Evolutionary conservation across 176 grass and related monocot genomes (phyloP), one percentile per base, ranked within the genome.

Genomic region (Secale cereale): DNA sequence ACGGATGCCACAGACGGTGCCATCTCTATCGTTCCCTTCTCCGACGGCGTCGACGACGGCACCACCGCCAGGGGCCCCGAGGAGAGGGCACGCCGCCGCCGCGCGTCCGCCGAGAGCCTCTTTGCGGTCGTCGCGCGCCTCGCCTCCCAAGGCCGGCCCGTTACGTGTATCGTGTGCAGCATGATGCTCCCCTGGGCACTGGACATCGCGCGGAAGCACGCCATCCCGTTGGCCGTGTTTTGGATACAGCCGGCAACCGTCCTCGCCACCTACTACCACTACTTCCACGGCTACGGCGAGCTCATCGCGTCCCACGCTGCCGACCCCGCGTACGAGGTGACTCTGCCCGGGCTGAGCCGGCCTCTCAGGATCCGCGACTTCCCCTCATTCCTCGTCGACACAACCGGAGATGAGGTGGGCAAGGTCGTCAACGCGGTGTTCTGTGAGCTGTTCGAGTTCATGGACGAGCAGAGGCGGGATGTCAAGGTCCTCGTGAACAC

Each of bases 201-300:
- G 14, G 50, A 87, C 5, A 84, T 92, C 26, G 91, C 87, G 8
- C 87, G 68, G 5, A 62, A 76, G 77, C 63, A 81, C 13, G 32
- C 7, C 54, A 63, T 92, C 54, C 91, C 84, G 6, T 4, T 87
- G 1, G 90, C 84, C 26, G 0, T 89, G 17, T 92, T 76, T 10
- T 92, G 90, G 91, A 87, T 90, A 70, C 91, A 92, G 29, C 73
- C 65, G 29, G 87, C 81, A 8, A 89, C 81, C 15, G 33, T 64
- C 16, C 74, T 89, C 29, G 63, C 74, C 13, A 50, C 71, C 22
- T 78, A 63, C 72, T 90, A 90, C 79, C 87, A 89, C 80, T 89
- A 83, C 26, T 92, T 89, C 85, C 91, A 92, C 11, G 84, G 87
- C 19, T 70, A 84, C 40, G 33, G 23, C 7, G 17, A 77, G 25